A percentile compares a stretch with the other conserved stretches of the same genome.
phyloP scores from a whole-genome alignment of 164 flowering plant species.

The Chloranthus sessilifolius region DNA sequence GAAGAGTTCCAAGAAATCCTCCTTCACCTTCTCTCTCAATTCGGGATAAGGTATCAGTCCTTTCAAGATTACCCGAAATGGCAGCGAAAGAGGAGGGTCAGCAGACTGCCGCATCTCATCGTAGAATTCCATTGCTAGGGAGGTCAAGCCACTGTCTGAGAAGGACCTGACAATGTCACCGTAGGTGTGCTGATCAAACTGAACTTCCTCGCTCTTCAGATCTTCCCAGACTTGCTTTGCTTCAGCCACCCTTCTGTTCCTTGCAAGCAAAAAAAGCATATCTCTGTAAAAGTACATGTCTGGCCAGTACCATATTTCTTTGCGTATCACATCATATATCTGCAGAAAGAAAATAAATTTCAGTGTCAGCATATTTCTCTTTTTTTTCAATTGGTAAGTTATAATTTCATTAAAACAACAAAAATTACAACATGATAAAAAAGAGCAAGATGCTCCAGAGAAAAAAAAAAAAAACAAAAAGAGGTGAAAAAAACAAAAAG shows the following conservation, averaged over 20 bases:
- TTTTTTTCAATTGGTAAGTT: too few species aligned
- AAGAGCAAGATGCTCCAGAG: background rate
- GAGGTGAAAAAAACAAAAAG: background rate
- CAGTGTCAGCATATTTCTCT: background rate
- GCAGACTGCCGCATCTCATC: conserved; percentile 86
- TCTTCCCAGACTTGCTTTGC: conserved; percentile 68
- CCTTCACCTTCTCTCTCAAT: conserved; percentile 84
- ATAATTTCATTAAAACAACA: too few species aligned
- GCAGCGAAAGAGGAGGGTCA: conserved; percentile 72
- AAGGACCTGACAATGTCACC: conserved; percentile 81
- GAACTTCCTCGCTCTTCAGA: conserved; percentile 67
- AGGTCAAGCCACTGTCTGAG: conserved; percentile 59
- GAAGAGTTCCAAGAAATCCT: conserved; percentile 84
- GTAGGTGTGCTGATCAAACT: conserved; percentile 89
- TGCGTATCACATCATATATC: conserved; percentile 84
- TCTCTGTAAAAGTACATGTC: conserved; percentile 97
- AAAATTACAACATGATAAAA: too few species aligned
- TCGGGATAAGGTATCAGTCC: conserved; percentile 90
- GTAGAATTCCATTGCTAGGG: conserved; percentile 76
- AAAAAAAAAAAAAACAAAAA: background rate
- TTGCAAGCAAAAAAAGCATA: conserved; percentile 94
- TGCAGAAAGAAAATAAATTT: conserved; percentile 23
- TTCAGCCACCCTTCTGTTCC: conserved; percentile 68
- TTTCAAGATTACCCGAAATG: conserved; percentile 86
- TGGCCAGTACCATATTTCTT: conserved; percentile 93